These are phyloP conservation scores for Calvatia gigantea DNA, from an alignment of 768 basidiomycete species.

Conservation along the genomic window DNA sequence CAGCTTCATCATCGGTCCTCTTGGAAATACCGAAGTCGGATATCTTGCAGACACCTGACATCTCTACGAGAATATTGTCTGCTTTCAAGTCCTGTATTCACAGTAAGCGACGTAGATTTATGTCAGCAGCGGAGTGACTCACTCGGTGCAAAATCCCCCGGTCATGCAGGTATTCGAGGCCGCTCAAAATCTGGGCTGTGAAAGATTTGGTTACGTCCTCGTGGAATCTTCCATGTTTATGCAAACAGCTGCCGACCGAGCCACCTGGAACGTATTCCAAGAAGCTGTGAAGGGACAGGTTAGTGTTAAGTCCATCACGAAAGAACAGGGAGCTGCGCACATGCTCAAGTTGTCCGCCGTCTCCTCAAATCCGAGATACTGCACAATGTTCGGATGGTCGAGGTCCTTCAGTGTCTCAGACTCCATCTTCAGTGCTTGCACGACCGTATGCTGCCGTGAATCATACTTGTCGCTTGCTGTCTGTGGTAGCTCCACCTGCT, in stretches of 20 bases:
- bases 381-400: slow-evolving; percentile 96
- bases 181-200: slow-evolving; percentile 86
- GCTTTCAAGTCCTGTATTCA: slow-evolving; percentile 83
- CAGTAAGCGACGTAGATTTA: slow-evolving; percentile 4
- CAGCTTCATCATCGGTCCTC: slow-evolving; percentile 80
- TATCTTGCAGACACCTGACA: slow-evolving; percentile 90
- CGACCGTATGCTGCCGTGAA: slow-evolving; percentile 75
- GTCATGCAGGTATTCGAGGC: slow-evolving; percentile 90
- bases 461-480: slow-evolving; percentile 92
- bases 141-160: slow-evolving; percentile 92
- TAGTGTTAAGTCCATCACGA: neutral
- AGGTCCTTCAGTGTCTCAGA: slow-evolving; percentile 95
- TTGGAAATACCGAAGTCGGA: slow-evolving; percentile 99
- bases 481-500: slow-evolving; percentile 94
- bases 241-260: slow-evolving; percentile 85
- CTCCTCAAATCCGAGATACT: slow-evolving; percentile 94
- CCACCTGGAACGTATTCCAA: slow-evolving; percentile 99
- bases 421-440: slow-evolving; percentile 91
- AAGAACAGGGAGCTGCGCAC: slow-evolving; percentile 40
- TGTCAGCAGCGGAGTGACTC: slow-evolving; percentile 18
- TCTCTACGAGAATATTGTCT: slow-evolving; percentile 96
- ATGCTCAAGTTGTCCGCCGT: slow-evolving; percentile 87
- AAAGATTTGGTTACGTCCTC: slow-evolving; percentile 92
- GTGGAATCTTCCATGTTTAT: slow-evolving; percentile 89
- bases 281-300: slow-evolving; percentile 54